Base-by-base conservation (phyloP, 106 monocot species). In the Amphibolis antarctica region DNA sequence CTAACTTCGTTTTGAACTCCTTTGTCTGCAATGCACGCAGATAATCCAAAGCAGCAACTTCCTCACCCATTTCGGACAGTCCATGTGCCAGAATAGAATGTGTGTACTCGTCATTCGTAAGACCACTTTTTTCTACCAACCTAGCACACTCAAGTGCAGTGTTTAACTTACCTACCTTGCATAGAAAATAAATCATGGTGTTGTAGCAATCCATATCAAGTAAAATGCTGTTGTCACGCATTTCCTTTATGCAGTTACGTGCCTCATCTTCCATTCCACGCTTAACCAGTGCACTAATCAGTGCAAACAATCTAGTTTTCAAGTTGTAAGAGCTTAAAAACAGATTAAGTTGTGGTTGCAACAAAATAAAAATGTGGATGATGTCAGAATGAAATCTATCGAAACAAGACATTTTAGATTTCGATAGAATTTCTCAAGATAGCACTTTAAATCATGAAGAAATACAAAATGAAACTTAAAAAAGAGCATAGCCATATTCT, bases 131-230 rank as follows among this genome's bases (percentile, higher is more conserved):
- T 46, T 83, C 80, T 53, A 98, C 80, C 60, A 81, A 80, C 68
- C 55, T 69, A 22, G 87, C 23, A 64, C 79, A 56, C 59, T 75
- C 43, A 20, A 83, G 70, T 45, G 96, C 96, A 51, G 43, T 53
- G 6, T 80, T 74, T 60, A 98, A 36, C 13, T 79, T 68, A 21
- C 84, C 82, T 56, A 76, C 80, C 67, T 81, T 85, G 78, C 82
- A 80, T 60, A 61, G 77, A 55, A 82, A 42, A 76, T 88, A 79
- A 45, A 91, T 80, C 25, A 87, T 44, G 22, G 75, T 82, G 66
- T 98, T 98, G 66, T 91, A 91, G 65, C 90, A 98, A 46, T 72
- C 87, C 44, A 73, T 69, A 68, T 98, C 98, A 62, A 91, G 75
- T 25, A 31, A 67, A 57, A 61, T 49, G 27, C 80, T 75, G 59